These are phyloP conservation scores for Artemisia argyi DNA, from an alignment of 129 eudicot species.

Conservation along the genomic window DNA sequence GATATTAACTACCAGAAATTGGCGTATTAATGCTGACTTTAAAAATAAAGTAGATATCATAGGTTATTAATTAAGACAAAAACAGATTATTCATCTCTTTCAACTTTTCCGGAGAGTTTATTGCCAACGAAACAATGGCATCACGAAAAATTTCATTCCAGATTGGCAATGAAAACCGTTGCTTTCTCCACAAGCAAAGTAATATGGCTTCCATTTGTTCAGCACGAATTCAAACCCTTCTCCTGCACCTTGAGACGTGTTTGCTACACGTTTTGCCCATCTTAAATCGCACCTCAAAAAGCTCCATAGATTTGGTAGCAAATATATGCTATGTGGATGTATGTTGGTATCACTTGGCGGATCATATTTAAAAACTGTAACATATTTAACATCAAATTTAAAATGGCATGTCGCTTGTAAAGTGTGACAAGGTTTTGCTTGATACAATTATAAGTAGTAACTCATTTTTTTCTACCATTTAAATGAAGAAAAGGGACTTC, in stretches of 20 bases:
- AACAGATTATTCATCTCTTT: no score
- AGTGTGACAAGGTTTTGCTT: no score
- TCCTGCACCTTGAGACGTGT: constrained; percentile 52
- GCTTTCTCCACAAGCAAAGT: constrained; percentile 73
- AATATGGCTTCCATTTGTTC: constrained; percentile 63
- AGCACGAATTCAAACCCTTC: constrained; percentile 61
- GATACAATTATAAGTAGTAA: no score
- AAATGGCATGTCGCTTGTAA: no score
- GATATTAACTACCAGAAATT: no score
- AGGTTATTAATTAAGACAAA: no score
- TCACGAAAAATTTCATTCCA: constrained; percentile 71
- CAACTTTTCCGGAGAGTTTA: neutral
- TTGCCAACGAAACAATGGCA: constrained; percentile 63
- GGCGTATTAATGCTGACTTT: no score
- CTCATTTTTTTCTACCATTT: neutral
- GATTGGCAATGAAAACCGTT: constrained; percentile 56
- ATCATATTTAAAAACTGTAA: constrained; percentile 67
- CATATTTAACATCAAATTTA: neutral
- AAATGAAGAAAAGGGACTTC: neutral
- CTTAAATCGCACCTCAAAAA: constrained; percentile 55
- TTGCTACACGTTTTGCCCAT: constrained; percentile 51
- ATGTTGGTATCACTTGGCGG: constrained; percentile 50
- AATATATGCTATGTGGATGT: constrained; percentile 62
- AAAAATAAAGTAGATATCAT: no score
- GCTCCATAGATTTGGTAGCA: constrained; percentile 62